Evolutionary conservation across 2,329 filamentous ascomycete species (phyloP), one percentile per base, ranked within the genome.

Genomic region (Pseudogymnoascus sp.): DNA sequence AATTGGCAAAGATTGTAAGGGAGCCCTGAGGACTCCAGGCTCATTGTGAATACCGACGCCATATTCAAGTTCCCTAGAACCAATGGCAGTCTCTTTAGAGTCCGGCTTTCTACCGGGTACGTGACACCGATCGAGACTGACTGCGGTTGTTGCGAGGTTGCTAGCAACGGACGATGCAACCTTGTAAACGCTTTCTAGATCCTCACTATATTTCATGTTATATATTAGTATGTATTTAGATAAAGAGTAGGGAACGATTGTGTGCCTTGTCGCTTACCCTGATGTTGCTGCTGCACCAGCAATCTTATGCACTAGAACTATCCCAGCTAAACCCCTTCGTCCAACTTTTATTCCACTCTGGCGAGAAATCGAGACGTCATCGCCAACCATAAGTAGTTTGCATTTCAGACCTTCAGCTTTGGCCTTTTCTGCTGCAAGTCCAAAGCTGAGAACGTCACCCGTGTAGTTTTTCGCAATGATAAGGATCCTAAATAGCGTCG

Each of bases 11-110:
- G n/a, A n/a, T n/a, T n/a, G n/a, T n/a, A n/a, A n/a, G n/a, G n/a
- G n/a, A n/a, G n/a, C n/a, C n/a, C n/a, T n/a, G n/a, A n/a, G n/a
- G n/a, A 72, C 64, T 69, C 75, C 75, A 5, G 78, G 77, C 68
- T 80, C 78, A 61, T 80, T 80, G 66, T 80, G 78, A 58, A 80
- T 80, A n/a, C n/a, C n/a, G n/a, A n/a, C n/a, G n/a, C n/a, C n/a
- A n/a, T n/a, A n/a, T n/a, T n/a, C n/a, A n/a, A n/a, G n/a, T n/a
- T n/a, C n/a, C n/a, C n/a, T n/a, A n/a, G n/a, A n/a, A n/a, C n/a
- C n/a, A n/a, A n/a, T n/a, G n/a, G n/a, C n/a, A n/a, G n/a, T n/a
- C n/a, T n/a, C n/a, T n/a, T n/a, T n/a, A n/a, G n/a, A n/a, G n/a
- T n/a, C n/a, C n/a, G n/a, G n/a, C n/a, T n/a, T n/a, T n/a, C n/a